Evolutionary conservation across 2,329 filamentous ascomycete species (phyloP).

Genomic region (Pseudogymnoascus sp.): DNA sequence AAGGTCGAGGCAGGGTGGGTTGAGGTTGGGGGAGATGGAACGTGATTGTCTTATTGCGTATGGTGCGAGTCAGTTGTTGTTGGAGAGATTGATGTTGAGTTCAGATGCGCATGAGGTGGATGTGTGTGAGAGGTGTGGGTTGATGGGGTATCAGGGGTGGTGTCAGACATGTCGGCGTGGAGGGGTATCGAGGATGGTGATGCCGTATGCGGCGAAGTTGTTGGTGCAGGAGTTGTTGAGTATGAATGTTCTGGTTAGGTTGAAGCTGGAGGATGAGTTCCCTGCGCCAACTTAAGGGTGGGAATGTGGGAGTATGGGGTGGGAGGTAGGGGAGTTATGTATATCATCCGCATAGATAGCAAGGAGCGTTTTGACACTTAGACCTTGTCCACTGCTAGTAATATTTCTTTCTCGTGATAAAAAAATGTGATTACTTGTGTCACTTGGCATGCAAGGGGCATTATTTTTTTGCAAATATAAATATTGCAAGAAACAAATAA

Average conservation of each 20-base stretch:
- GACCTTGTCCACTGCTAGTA: not conserved
- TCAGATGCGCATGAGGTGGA: slow-evolving; percentile 88
- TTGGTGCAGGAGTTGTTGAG: slow-evolving; percentile 92
- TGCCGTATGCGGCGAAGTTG: slow-evolving; percentile 95
- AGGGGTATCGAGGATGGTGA: slow-evolving; percentile 83
- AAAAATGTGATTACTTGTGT: not conserved
- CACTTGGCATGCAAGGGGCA: too few species aligned
- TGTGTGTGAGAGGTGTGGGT: slow-evolving; percentile 85
- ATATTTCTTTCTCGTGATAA: not conserved
- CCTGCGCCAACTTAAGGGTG: slow-evolving; percentile 36
- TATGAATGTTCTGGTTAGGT: slow-evolving; percentile 94
- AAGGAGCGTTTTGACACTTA: not conserved
- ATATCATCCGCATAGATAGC: slow-evolving; percentile 6
- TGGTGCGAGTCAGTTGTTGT: slow-evolving; percentile 81
- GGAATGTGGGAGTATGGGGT: not conserved
- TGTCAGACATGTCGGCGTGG: slow-evolving; percentile 76
- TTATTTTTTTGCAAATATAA: too few species aligned
- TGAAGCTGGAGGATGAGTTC: slow-evolving; percentile 93
- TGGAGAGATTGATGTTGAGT: slow-evolving; percentile 91
- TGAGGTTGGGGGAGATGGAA: slow-evolving; percentile 97
- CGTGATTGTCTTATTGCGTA: slow-evolving; percentile 97
- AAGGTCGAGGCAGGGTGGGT: slow-evolving; percentile 82
- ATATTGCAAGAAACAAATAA: not conserved
- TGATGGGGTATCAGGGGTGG: slow-evolving; percentile 93
- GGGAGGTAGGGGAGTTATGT: not conserved